Base-by-base conservation (phyloP, 352 stramenopile species). In the Globisporangium alternatum region DNA sequence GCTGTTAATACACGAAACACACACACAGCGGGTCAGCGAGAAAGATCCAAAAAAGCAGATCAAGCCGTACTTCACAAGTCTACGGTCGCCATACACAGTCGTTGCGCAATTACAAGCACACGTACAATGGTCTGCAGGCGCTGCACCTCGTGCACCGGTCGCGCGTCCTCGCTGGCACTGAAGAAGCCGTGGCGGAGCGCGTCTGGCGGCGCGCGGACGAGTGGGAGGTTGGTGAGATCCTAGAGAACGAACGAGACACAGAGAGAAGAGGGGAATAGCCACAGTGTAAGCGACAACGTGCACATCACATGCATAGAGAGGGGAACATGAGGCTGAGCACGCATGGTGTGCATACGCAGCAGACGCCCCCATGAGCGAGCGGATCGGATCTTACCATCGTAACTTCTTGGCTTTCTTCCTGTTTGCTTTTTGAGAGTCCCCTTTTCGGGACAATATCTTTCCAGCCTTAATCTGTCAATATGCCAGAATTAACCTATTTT, bases 91-190 rank as follows among this genome's bases (percentile, higher is more conserved):
- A 35, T 6, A 30, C 15, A 25, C 39, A 21, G 25, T 8, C 25
- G 28, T 7, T 37, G 21, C 15, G 7, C n/a, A 35, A 25, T 28
- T 28, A 35, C 3, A 39, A 0, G 1, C 2, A n/a, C 2, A 73
- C 78, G 30, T 64, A 93, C 83, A 60, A 78, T 81, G 13, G 82
- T 88, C 69, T 95, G 84, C 37, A 95, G 76, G 65, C 85, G 84
- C 75, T 95, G 84, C 62, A 95, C 87, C 55, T 90, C 80, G 70
- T 95, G 87, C 47, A 95, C 77, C 44, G 87, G 81, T 75, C 83
- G 80, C 33, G 86, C 83, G 58, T 93, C 84, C 60, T 91, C 78
- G 43, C 81, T 90, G 65, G 87, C 87, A 67, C 75, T 93, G 73
- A 89, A 90, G 63, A 92, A 95, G 67, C 87, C 87, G 62, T 90